Conservation (phyloP, 331 rosid species). For the Ulmus americana region DNA sequence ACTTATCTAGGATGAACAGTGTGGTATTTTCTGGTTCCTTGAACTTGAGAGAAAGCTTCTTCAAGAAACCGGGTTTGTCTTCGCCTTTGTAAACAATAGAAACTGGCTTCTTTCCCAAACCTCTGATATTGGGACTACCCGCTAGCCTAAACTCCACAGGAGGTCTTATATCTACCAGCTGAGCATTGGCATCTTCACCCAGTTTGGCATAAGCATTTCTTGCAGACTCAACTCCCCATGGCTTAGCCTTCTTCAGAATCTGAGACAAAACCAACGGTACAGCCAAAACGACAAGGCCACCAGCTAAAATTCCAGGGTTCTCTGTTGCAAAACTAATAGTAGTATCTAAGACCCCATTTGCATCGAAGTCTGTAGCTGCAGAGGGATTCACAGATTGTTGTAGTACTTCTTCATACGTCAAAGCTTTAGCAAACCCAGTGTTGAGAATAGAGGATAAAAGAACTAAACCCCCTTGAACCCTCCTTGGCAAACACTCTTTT, state of each 20-base stretch:
- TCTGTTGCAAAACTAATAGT: conserved; percentile 52
- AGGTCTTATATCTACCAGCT: conserved; percentile 78
- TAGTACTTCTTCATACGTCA: conserved; percentile 77
- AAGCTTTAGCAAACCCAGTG: conserved; percentile 53
- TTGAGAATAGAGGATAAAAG: conserved; percentile 53
- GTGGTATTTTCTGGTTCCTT: conserved; percentile 92
- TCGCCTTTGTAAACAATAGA: conserved; percentile 57
- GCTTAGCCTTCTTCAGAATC: conserved; percentile 60
- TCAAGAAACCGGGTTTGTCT: conserved; percentile 75
- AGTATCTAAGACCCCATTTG: conserved; percentile 44
- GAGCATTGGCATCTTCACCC: conserved; percentile 63
- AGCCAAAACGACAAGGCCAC: conserved; percentile 67
- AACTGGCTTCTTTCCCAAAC: conserved; percentile 64
- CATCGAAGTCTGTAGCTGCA: conserved; percentile 42
- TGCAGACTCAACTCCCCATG: conserved; percentile 86
- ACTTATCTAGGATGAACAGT: conserved; percentile 92
- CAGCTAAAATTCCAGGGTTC: conserved; percentile 67
- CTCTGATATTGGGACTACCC: conserved; percentile 68
- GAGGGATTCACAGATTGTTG: conserved; percentile 30
- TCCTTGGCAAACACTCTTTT: conserved; percentile 27
- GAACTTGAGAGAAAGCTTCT: conserved; percentile 73
- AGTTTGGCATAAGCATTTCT: conserved; percentile 70
- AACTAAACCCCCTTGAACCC: conserved; percentile 46
- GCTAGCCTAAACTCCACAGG: conserved; percentile 50
- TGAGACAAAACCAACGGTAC: conserved; percentile 71